phyloP scores from a whole-genome alignment of 768 basidiomycete genomes.

The Lanmaoa pseudosensibilis region DNA sequence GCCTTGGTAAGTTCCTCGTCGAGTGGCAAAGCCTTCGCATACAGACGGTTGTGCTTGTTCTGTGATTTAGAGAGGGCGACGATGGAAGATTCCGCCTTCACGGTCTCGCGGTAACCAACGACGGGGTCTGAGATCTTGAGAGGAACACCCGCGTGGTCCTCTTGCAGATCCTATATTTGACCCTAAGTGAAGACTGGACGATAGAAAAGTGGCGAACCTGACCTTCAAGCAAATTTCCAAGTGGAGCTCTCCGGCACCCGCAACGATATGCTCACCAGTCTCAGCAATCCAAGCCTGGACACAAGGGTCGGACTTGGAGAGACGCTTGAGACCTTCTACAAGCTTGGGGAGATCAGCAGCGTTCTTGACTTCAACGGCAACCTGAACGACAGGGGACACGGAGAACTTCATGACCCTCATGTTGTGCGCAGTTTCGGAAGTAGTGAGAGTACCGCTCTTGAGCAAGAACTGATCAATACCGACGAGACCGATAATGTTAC shows the following conservation, averaged over 20 bases:
- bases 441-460: conserved; percentile 97
- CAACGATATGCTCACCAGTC: conserved; percentile 97
- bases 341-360: conserved; percentile 98
- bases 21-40: conserved; percentile 87
- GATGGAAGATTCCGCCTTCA: conserved; percentile 93
- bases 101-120: conserved; percentile 97
- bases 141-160: conserved; percentile 99
- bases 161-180: conserved; percentile 84
- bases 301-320: conserved; percentile 99
- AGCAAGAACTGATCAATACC: conserved; percentile 99
- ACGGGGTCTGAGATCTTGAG: conserved; percentile 98
- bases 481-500: conserved; percentile 98
- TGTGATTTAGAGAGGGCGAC: conserved; percentile 98
- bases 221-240: conserved; percentile 99
- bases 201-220: conserved; percentile 7
- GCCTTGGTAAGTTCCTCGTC: conserved; percentile 93
- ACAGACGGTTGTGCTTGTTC: conserved; percentile 99
- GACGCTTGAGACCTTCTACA: conserved; percentile 99
- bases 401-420: conserved; percentile 99
- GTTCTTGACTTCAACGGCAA: conserved; percentile 99
- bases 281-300: conserved; percentile 93
- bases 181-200: neutral
- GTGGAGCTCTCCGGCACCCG: conserved; percentile 98
- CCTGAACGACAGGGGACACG: conserved; percentile 98
- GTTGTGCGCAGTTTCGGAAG: conserved; percentile 98